Evolutionary conservation across 2,329 filamentous ascomycete species (phyloP).

Genomic region (Fusarium nurragi): DNA sequence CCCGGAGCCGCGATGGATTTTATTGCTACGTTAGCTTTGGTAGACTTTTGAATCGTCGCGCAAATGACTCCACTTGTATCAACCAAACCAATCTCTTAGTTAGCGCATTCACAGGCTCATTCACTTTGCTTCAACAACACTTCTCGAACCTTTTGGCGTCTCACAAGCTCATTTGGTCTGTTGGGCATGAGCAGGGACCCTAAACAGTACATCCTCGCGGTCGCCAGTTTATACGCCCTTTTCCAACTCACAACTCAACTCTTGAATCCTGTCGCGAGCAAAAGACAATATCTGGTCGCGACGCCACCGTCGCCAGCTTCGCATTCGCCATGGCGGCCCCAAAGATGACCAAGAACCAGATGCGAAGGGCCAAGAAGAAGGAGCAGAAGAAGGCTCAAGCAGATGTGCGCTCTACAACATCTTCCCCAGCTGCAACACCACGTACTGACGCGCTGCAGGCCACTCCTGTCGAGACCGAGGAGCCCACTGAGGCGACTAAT

Average conservation of each 20-base stretch:
- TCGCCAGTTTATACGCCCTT: conserved; percentile 49
- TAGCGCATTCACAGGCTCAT: conserved; percentile 24
- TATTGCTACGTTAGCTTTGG: background rate
- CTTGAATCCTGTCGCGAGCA: conserved; percentile 45
- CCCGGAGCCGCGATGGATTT: conserved; percentile 2
- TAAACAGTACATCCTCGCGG: conserved; percentile 49
- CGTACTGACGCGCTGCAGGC: conserved; percentile 37
- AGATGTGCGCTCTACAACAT: conserved; percentile 53
- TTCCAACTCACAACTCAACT: conserved; percentile 51
- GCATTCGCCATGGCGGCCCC: conserved; percentile 64
- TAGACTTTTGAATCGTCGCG: conserved; percentile 26
- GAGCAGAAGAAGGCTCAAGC: conserved; percentile 77
- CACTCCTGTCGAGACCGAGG: conserved; percentile 28
- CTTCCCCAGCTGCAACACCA: background rate
- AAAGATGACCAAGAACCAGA: conserved; percentile 94
- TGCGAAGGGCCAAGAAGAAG: conserved; percentile 94
- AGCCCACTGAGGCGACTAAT: conserved; percentile 34
- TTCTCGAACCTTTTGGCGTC: background rate
- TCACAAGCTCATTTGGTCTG: background rate
- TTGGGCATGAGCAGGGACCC: conserved; percentile 52
- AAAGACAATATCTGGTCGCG: conserved; percentile 42
- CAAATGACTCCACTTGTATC: conserved; percentile 27
- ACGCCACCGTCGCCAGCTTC: conserved; percentile 40
- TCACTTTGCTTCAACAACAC: conserved; percentile 9
- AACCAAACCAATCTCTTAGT: conserved; percentile 31